These are phyloP conservation scores for Krasilnikovozyma curviuscula DNA, from an alignment of 768 basidiomycete genomes.

Conservation along the genomic window DNA sequence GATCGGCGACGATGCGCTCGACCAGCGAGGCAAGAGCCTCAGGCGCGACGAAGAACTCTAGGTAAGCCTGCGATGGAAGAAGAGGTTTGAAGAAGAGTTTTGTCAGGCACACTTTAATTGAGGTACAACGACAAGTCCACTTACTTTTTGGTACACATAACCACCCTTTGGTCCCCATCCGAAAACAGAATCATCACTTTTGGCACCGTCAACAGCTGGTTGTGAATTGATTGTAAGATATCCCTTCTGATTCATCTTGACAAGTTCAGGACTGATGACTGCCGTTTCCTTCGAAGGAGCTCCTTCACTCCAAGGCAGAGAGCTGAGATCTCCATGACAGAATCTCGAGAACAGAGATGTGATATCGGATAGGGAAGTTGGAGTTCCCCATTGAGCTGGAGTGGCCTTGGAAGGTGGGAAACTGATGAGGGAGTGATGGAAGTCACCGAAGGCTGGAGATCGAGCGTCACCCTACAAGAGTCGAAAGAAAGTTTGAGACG, in stretches of 20 bases:
- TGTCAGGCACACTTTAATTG: too few relatives aligned
- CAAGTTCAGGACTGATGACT: conserved; percentile 26
- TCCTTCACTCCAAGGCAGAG: conserved; percentile 26
- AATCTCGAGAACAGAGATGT: conserved; percentile 24
- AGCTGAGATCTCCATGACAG: conserved; percentile 12
- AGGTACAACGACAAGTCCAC: too few relatives aligned
- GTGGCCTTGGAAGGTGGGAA: conserved; percentile 5
- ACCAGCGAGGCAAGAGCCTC: conserved; percentile 51
- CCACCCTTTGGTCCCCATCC: conserved; percentile 88
- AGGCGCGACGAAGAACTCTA: conserved; percentile 82
- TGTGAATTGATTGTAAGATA: conserved; percentile 96
- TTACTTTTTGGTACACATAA: conserved; percentile 85
- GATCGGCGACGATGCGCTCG: conserved; percentile 64
- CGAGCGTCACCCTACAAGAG: conserved; percentile 95
- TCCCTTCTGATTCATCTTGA: conserved; percentile 66
- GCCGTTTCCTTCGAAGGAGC: conserved; percentile 26
- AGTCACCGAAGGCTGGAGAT: conserved; percentile 91
- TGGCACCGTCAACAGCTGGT: conserved; percentile 77
- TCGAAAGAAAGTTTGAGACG: too few relatives aligned
- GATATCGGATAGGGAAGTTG: conserved; percentile 20
- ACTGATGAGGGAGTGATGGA: conserved; percentile 70
- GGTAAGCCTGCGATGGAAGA: conserved; percentile 47
- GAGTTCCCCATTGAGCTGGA: conserved; percentile 20
- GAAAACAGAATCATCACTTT: conserved; percentile 62
- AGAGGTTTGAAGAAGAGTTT: background rate